These are phyloP conservation scores for Plasmodium coatneyi DNA, from an alignment of 169 alveolate genomes.

Conservation along the genomic window DNA sequence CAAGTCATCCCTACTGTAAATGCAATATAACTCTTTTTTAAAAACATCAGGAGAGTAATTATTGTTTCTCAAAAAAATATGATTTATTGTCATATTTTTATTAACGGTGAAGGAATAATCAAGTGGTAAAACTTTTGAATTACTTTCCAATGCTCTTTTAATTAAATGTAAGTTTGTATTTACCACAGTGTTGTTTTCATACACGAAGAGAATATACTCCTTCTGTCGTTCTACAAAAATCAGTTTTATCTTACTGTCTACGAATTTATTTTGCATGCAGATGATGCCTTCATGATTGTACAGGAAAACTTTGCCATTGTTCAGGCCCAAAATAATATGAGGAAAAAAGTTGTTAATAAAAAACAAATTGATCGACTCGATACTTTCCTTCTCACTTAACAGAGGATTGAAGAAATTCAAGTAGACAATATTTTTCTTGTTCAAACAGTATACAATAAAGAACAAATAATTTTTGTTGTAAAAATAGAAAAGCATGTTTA, in stretches of 20 bases:
- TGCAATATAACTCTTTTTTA: conserved; percentile 30
- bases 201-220: conserved; percentile 35
- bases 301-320: conserved; percentile 39
- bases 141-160: conserved; percentile 39
- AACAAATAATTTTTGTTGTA: conserved; percentile 59
- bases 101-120: conserved; percentile 47
- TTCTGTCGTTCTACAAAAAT: conserved; percentile 29
- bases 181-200: conserved; percentile 55
- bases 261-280: conserved; percentile 71
- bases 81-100: conserved; percentile 45
- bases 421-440: conserved; percentile 56
- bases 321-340: conserved; percentile 63
- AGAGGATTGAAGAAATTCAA: conserved; percentile 58
- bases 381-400: conserved; percentile 50
- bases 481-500: conserved; percentile 59
- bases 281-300: conserved; percentile 71
- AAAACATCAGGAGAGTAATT: conserved; percentile 21
- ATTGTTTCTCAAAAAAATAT: conserved; percentile 37
- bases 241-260: conserved; percentile 26
- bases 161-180: conserved; percentile 49
- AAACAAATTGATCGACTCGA: conserved; percentile 55
- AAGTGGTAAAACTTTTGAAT: conserved; percentile 21
- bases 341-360: conserved; percentile 64
- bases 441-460: conserved; percentile 59
- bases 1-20: conserved; percentile 32